Conservation (phyloP, 257 asterid genomes). For the Fraxinus anomala region DNA sequence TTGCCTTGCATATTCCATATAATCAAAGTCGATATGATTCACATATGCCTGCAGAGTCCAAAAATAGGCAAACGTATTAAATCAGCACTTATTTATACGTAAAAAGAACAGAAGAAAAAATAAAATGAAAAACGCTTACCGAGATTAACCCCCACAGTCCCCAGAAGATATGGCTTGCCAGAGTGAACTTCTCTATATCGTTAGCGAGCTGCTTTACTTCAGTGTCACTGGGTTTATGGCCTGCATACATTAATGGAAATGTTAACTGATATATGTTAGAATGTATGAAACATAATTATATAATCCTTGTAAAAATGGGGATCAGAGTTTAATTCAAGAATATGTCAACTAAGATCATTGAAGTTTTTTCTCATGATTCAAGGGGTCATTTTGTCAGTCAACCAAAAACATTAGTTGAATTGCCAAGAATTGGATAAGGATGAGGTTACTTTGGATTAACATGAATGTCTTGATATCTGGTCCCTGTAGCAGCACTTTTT, state of each 20-base stretch:
- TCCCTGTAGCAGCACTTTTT: neutral
- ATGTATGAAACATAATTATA: neutral
- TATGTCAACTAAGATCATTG: neutral
- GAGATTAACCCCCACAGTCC: constrained; percentile 97
- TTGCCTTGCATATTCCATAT: constrained; percentile 82
- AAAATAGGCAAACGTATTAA: neutral
- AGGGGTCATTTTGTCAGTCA: neutral
- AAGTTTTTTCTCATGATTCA: neutral
- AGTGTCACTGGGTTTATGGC: constrained; percentile 44
- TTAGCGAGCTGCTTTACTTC: constrained; percentile 50
- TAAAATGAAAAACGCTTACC: constrained; percentile 41
- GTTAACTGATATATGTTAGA: neutral
- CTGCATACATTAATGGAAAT: constrained; percentile 39
- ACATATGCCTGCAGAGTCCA: constrained; percentile 58
- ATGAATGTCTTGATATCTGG: neutral
- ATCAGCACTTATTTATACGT: neutral
- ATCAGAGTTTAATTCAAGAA: neutral
- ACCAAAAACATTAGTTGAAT: neutral
- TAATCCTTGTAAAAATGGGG: neutral
- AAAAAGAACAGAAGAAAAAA: neutral
- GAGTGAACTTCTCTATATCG: constrained; percentile 68
- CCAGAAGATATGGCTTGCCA: constrained; percentile 93
- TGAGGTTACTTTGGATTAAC: neutral
- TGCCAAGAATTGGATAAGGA: constrained; percentile 17
- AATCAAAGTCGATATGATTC: constrained; percentile 78